Evolutionary conservation across 805 yeast genomes (phyloP), one percentile per base, ranked within the genome.

Genomic region (Wickerhamiella vanderwaltii): DNA sequence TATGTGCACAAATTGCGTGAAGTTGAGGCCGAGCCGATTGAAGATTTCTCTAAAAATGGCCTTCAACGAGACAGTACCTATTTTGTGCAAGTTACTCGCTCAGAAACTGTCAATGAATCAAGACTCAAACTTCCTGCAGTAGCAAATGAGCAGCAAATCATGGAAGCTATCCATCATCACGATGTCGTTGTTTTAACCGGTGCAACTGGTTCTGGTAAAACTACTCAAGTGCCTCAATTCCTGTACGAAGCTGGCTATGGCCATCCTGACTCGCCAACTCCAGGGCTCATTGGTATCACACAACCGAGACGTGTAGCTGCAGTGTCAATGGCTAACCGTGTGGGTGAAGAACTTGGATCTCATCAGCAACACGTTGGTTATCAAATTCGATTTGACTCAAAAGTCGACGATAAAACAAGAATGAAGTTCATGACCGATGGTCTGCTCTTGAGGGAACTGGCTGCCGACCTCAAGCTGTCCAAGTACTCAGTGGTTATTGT

Each of bases 171-270:
- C 39, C 83, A 82, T 56, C 93, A 88, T 54, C 82, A 88, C 55
- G 95, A 87, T 53, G 80, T 88, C 46, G 76, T 87, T 0, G 79
- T 91, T 11, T 69, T 91, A 19, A 88, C 96, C 64, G 98, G 98
- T 68, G 97, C 87, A 53, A 91, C 98, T 1, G 98, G 98, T 52
- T 86, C 96, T 2, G 98, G 98, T 62, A 91, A 91, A 59, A 91
- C 98, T 1, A 91, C 99, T 0, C 99, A 91, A 62, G 87, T 91
- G 4, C 98, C 99, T 0, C 99, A 91, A 58, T 91, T 91, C 54
- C 62, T 91, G 34, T 85, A 77, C 55, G 99, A 91, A 61, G 75
- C 94, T 0, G 97, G 97, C 1, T 88, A 79, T 56, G 96, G 95
- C 4, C 50, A 57, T 5, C 68, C 69, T 6, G 62, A 64, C 5